Evolutionary conservation across 2,329 filamentous ascomycete species (phyloP).

Genomic region (Trichophyton verrucosum): DNA sequence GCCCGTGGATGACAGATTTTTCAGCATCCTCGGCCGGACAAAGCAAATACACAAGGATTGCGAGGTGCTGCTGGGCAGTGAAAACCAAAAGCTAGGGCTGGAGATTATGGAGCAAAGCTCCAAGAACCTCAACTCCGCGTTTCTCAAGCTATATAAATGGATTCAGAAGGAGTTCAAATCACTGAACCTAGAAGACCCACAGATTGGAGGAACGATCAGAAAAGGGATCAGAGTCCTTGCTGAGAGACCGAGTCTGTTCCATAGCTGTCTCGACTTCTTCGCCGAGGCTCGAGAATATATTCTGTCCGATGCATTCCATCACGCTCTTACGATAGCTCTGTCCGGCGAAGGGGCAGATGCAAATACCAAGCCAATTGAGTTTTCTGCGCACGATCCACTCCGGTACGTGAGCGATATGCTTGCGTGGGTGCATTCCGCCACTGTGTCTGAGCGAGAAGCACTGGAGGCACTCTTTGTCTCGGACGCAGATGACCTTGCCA

Average conservation of each 20-base stretch:
- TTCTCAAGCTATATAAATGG: slow-evolving; percentile 94
- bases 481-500: slow-evolving; percentile 77
- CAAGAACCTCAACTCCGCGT: slow-evolving; percentile 73
- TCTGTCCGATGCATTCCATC: slow-evolving; percentile 77
- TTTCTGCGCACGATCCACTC: slow-evolving; percentile 80
- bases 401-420: slow-evolving; percentile 95
- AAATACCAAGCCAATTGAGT: slow-evolving; percentile 77
- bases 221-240: slow-evolving; percentile 75
- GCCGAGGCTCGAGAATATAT: slow-evolving; percentile 79
- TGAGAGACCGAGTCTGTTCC: slow-evolving; percentile 79
- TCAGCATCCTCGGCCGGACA: slow-evolving; percentile 59
- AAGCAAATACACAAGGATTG: slow-evolving; percentile 84
- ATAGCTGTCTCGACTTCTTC: slow-evolving; percentile 86
- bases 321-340: slow-evolving; percentile 64
- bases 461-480: slow-evolving; percentile 83
- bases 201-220: slow-evolving; percentile 75
- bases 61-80: slow-evolving; percentile 75
- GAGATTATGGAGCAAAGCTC: slow-evolving; percentile 88
- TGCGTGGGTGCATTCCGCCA: slow-evolving; percentile 87
- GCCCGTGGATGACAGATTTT: slow-evolving; percentile 77
- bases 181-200: slow-evolving; percentile 84
- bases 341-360: slow-evolving; percentile 47
- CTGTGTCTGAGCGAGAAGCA: slow-evolving; percentile 86
- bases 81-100: slow-evolving; percentile 74
- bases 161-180: slow-evolving; percentile 86